These are phyloP conservation scores for Ophiostoma quercus DNA, from an alignment of 2,329 filamentous ascomycete species.

Conservation along the genomic window DNA sequence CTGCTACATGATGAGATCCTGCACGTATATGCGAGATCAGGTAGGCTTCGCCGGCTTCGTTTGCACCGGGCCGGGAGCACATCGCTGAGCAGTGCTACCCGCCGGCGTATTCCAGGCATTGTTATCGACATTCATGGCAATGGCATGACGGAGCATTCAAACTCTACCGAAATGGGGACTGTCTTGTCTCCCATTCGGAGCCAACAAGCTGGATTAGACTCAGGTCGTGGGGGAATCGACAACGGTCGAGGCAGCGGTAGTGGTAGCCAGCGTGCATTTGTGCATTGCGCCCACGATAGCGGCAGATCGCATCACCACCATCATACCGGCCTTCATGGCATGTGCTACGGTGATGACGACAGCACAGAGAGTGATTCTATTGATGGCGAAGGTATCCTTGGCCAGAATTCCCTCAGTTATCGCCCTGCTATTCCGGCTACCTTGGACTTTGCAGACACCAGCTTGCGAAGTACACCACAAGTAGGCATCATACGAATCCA, in stretches of 20 bases:
- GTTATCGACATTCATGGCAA: background rate
- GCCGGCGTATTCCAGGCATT: constrained; percentile 2
- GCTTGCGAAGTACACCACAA: constrained; percentile 14
- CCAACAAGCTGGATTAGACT: background rate
- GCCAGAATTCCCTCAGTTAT: background rate
- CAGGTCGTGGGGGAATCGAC: background rate
- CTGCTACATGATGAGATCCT: constrained; percentile 34
- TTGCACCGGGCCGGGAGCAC: background rate
- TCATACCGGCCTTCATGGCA: background rate
- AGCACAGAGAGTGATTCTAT: constrained; percentile 18
- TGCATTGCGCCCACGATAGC: background rate
- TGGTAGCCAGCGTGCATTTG: constrained; percentile 8
- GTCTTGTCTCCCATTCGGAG: background rate
- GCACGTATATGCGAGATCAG: background rate
- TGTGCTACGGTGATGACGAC: constrained; percentile 17
- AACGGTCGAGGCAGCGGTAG: background rate
- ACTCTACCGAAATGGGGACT: background rate
- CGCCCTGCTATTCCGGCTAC: background rate
- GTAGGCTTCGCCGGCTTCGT: background rate
- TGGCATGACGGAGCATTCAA: too few species aligned
- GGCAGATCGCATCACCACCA: constrained; percentile 8
- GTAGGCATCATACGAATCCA: constrained; percentile 26
- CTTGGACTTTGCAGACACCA: background rate
- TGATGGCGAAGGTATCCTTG: background rate
- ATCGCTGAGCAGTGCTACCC: background rate